Evolutionary conservation across 2,329 filamentous ascomycete genomes (phyloP), one percentile per base, ranked within the genome.

Genomic region (Alternaria atra): DNA sequence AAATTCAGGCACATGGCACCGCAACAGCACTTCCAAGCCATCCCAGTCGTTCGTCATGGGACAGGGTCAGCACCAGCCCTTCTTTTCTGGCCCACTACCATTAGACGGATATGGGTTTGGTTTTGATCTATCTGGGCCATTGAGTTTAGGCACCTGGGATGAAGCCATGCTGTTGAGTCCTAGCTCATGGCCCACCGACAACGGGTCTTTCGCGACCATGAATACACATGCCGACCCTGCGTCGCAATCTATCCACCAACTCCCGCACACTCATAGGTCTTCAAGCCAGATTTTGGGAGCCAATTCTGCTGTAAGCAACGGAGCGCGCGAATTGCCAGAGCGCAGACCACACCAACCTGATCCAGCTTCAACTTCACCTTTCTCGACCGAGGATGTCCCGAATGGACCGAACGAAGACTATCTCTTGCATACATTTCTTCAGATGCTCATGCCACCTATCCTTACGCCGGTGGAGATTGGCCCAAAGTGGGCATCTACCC

Each of bases 381-480:
- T 75, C 42, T 76, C 72, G 29, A 42, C 70, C 60, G 70, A 77
- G 52, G 68, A 66, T 39, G 63, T 42, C n/a, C 39, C 61, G 6
- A 66, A 62, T 46, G 61, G 58, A 32, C 65, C 66, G 6, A 77
- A 80, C 40, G 77, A 80, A 47, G 73, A 77, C 39, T 70, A 76
- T 12, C 70, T 85, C 2, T 77, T 85, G 61, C 81, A 84, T 43
- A 84, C 84, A 55, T 86, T 86, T 58, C 72, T 80, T 17, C 79
- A 78, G 40, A 81, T 83, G 3, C 80, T 83, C 15, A 82, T 82
- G n/a, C 84, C 84, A 6, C 84, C 84, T 1, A 85, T 86, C 29
- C 78, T 86, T 4, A 81, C 82, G 17, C 82, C 85, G 48, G 82
- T 86, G 0, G 85, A 86, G 64, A 84, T 83, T 57, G 67, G 66